Percentiles rank a stretch among this genome's conserved stretches.
These are phyloP conservation scores for Annulohypoxylon bovei DNA, from an alignment of 495 filamentous ascomycete species.

Conservation along the genomic window DNA sequence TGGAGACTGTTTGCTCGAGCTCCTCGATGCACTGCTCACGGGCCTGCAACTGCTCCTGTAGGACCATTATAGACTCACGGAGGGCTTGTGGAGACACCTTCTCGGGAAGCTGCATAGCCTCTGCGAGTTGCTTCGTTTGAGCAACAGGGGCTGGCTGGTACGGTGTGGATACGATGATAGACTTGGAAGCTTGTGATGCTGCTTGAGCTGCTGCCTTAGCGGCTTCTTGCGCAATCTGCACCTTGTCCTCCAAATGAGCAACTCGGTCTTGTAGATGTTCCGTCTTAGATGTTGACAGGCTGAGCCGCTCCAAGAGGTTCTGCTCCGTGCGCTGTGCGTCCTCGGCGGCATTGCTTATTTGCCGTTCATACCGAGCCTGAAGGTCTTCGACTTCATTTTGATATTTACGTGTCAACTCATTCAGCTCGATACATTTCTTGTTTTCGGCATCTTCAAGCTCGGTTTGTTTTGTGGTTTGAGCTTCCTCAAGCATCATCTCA, in stretches of 20 bases:
- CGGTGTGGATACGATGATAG: conserved; percentile 57
- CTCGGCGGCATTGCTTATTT: conserved; percentile 73
- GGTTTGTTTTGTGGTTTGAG: conserved; percentile 67
- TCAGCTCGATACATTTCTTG: conserved; percentile 65
- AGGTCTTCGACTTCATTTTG: conserved; percentile 76
- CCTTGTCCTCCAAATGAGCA: conserved; percentile 82
- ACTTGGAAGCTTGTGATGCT: conserved; percentile 83
- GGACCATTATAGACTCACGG: conserved; percentile 92
- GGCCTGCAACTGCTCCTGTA: conserved; percentile 95
- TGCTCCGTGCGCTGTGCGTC: conserved; percentile 76
- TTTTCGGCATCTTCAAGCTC: conserved; percentile 71
- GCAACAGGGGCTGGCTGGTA: conserved; percentile 48
- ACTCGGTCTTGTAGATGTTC: conserved; percentile 84
- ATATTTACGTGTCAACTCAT: conserved; percentile 73
- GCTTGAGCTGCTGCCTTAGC: conserved; percentile 88
- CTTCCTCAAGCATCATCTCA: conserved; percentile 82
- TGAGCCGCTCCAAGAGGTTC: conserved; percentile 74
- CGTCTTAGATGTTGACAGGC: conserved; percentile 79
- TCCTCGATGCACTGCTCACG: conserved; percentile 88
- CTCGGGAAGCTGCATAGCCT: conserved; percentile 70
- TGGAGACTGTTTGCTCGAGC: conserved; percentile 75
- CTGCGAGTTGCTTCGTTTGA: conserved; percentile 57
- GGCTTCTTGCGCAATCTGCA: conserved; percentile 90
- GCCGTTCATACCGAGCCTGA: conserved; percentile 75
- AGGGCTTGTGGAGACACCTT: conserved; percentile 94